phyloP scores from a whole-genome alignment of 2,329 filamentous ascomycete genomes.

The Ascochyta rabiei region DNA sequence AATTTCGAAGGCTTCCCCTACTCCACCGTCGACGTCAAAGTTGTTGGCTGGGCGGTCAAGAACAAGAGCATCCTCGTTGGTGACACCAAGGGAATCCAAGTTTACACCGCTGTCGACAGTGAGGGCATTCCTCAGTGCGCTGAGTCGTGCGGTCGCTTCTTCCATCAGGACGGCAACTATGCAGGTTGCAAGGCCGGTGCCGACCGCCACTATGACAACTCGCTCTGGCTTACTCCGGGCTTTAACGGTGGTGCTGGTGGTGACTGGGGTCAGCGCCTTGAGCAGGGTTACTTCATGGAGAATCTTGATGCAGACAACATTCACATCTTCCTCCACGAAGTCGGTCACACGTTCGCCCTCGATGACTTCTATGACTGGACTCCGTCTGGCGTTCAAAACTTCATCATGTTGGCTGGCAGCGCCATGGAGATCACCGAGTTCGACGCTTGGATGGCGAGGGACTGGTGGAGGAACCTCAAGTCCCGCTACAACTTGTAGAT shows the following conservation, averaged over 20 bases:
- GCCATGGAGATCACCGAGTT: slow-evolving; percentile 55
- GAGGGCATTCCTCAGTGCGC: slow-evolving; percentile 53
- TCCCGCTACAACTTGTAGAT: slow-evolving; percentile 24
- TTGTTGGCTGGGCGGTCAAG: slow-evolving; percentile 55
- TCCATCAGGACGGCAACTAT: slow-evolving; percentile 54
- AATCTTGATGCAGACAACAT: slow-evolving; percentile 47
- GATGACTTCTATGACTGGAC: slow-evolving; percentile 56
- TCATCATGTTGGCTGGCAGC: slow-evolving; percentile 56
- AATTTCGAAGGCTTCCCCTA: slow-evolving; percentile 56
- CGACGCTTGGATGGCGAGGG: slow-evolving; percentile 57
- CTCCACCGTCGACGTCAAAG: slow-evolving; percentile 47
- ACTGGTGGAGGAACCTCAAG: slow-evolving; percentile 54
- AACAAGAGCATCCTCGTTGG: slow-evolving; percentile 47
- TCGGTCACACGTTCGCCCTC: slow-evolving; percentile 53
- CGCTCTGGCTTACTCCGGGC: slow-evolving; percentile 57
- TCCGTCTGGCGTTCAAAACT: slow-evolving; percentile 50
- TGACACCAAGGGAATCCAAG: slow-evolving; percentile 46
- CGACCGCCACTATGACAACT: slow-evolving; percentile 52
- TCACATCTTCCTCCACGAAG: slow-evolving; percentile 56
- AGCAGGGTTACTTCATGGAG: slow-evolving; percentile 53
- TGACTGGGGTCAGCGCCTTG: slow-evolving; percentile 57
- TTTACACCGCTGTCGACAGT: slow-evolving; percentile 52
- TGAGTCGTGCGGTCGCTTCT: slow-evolving; percentile 52
- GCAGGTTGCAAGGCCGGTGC: slow-evolving; percentile 49
- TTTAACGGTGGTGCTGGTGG: slow-evolving; percentile 54